These are phyloP conservation scores for Curvularia spicifera DNA, from an alignment of 2,329 filamentous ascomycete species.

Conservation along the genomic window DNA sequence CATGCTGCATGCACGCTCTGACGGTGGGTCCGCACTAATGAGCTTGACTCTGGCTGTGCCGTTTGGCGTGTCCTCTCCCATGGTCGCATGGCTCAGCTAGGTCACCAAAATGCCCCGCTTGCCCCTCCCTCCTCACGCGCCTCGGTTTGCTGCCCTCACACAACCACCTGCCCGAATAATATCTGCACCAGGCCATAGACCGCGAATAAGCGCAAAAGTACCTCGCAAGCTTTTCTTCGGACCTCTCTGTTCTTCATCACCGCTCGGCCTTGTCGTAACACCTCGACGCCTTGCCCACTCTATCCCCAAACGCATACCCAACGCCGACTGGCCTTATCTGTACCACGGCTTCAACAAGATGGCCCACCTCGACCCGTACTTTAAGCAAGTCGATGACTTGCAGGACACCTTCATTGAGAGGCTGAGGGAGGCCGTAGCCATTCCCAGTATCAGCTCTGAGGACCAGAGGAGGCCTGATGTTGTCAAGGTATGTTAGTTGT, in stretches of 20 bases:
- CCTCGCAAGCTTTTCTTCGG: slow-evolving; percentile 3
- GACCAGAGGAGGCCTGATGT: slow-evolving; percentile 89
- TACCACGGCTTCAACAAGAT: slow-evolving; percentile 63
- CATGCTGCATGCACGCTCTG: slow-evolving; percentile 4
- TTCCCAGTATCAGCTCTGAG: slow-evolving; percentile 93
- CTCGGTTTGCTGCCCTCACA: slow-evolving; percentile 21
- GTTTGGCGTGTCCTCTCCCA: slow-evolving; percentile 7
- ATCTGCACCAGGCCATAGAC: slow-evolving; percentile 24
- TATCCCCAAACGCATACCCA: slow-evolving; percentile 27
- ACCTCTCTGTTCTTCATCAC: slow-evolving; percentile 20
- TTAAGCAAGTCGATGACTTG: slow-evolving; percentile 85
- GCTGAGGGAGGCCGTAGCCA: slow-evolving; percentile 89
- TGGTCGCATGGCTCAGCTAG: neutral
- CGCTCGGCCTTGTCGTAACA: slow-evolving; percentile 1
- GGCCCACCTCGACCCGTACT: slow-evolving; percentile 93
- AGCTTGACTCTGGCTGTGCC: slow-evolving; percentile 15
- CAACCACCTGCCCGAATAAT: slow-evolving; percentile 43
- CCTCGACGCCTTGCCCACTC: slow-evolving; percentile 22
- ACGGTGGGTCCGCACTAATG: slow-evolving; percentile 12
- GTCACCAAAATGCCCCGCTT: slow-evolving; percentile 27
- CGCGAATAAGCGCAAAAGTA: slow-evolving; percentile 40
- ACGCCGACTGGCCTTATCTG: slow-evolving; percentile 55
- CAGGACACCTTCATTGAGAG: slow-evolving; percentile 86
- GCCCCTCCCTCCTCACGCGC: slow-evolving; percentile 26
- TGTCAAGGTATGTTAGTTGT: slow-evolving; percentile 64